These are phyloP conservation scores for Blastobotrys americana DNA, from an alignment of 805 yeast species.

Conservation along the genomic window DNA sequence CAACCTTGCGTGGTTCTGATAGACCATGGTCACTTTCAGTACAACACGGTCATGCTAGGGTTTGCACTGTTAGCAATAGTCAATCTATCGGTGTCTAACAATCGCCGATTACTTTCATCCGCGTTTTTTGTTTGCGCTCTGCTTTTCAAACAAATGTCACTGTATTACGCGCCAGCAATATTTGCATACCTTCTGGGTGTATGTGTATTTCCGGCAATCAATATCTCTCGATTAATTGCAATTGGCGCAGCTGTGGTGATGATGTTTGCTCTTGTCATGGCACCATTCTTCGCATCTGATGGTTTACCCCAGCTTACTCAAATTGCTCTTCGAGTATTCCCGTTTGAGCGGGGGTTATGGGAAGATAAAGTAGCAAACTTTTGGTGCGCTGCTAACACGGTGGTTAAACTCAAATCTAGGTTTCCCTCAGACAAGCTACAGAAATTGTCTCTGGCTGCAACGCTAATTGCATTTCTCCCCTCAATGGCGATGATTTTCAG, in stretches of 20 bases:
- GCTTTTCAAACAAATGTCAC: slow-evolving; percentile 90
- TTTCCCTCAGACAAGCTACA: slow-evolving; percentile 57
- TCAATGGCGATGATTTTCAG: slow-evolving; percentile 44
- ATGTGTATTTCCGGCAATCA: slow-evolving; percentile 39
- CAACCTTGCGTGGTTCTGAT: slow-evolving; percentile 78
- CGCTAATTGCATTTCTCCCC: slow-evolving; percentile 45
- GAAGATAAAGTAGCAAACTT: slow-evolving; percentile 97
- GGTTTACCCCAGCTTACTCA: slow-evolving; percentile 47
- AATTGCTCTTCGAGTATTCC: slow-evolving; percentile 66
- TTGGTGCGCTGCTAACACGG: slow-evolving; percentile 88
- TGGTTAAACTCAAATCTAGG: slow-evolving; percentile 58
- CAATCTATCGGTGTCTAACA: slow-evolving; percentile 54
- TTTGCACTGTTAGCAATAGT: slow-evolving; percentile 61
- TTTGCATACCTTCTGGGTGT: slow-evolving; percentile 69
- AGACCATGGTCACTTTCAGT: slow-evolving; percentile 98
- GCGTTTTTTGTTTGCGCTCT: slow-evolving; percentile 70
- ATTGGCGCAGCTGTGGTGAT: slow-evolving; percentile 58
- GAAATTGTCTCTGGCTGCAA: slow-evolving; percentile 35
- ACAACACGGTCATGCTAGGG: slow-evolving; percentile 91
- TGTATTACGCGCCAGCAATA: slow-evolving; percentile 85
- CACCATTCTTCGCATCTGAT: slow-evolving; percentile 37
- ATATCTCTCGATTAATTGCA: slow-evolving; percentile 49
- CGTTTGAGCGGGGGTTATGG: slow-evolving; percentile 87
- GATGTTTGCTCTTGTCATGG: slow-evolving; percentile 45
- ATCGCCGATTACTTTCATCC: slow-evolving; percentile 51